These are phyloP conservation scores for Barnettozyma sp. DNA, from an alignment of 805 yeast genomes.

Conservation along the genomic window DNA sequence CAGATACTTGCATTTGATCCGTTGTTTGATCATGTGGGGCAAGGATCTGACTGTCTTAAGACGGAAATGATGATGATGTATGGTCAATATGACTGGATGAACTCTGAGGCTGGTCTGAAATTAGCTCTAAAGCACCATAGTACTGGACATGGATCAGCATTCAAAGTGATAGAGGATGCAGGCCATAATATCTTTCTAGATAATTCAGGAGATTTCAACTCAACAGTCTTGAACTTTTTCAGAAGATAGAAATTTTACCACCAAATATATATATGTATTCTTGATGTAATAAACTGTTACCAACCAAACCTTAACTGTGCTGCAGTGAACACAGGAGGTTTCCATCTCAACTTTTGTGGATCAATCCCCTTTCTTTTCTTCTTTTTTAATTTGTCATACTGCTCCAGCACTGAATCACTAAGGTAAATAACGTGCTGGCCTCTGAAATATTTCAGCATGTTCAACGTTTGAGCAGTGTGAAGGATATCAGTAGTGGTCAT, in stretches of 20 bases:
- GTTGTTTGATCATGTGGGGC: constrained; percentile 46
- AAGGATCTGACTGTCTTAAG: constrained; percentile 21
- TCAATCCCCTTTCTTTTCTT: constrained; percentile 74
- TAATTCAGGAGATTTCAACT: constrained; percentile 48
- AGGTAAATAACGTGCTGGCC: constrained; percentile 89
- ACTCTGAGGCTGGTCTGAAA: constrained; percentile 42
- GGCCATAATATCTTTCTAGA: constrained; percentile 80
- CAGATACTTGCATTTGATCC: constrained; percentile 56
- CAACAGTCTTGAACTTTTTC: constrained; percentile 32
- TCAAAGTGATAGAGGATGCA: constrained; percentile 37
- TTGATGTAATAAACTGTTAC: constrained; percentile 38
- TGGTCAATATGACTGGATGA: constrained; percentile 76
- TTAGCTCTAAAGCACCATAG: constrained; percentile 18
- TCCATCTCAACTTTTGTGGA: constrained; percentile 73
- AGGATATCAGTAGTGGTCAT: constrained; percentile 96
- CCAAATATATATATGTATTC: too few relatives aligned
- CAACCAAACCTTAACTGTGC: constrained; percentile 94
- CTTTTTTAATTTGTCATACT: constrained; percentile 60
- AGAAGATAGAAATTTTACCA: too few relatives aligned
- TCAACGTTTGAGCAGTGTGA: constrained; percentile 87
- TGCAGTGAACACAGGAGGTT: constrained; percentile 91
- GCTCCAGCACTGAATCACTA: constrained; percentile 72
- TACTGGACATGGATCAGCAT: constrained; percentile 7
- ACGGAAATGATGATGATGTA: constrained; percentile 34
- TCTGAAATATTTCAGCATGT: constrained; percentile 84